Evolutionary conservation across 768 basidiomycete genomes (phyloP), one percentile per base, ranked within the genome.

Genomic region (Naematelia aurantialba): DNA sequence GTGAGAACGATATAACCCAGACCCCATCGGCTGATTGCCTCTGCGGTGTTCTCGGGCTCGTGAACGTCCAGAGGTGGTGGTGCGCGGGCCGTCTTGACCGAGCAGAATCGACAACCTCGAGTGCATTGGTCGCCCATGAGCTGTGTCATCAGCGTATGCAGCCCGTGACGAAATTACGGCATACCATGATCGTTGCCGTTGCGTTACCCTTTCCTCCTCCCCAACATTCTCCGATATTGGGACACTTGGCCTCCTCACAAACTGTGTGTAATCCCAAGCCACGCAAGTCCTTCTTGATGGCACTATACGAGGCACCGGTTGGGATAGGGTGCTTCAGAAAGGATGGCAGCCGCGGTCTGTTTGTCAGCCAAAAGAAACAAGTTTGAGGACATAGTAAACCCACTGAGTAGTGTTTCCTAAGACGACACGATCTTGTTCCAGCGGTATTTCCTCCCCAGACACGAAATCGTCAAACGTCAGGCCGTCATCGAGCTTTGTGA

Each of bases 221-320:
- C 96, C 96, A 99, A 71, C 96, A 99, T 72, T 98, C 94, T n/a
- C 94, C 96, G 56, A 99, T 97, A 71, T 99, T 99, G 0, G 96
- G 96, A 81, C 96, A 99, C 62, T 93, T 83, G 31, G 96, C 96
- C 76, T 99, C 96, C 78, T 99, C 96, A 71, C 96, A 99, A 1
- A 99, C 96, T 0, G 96, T 99, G 71, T 96, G 91, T 49, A 99
- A 80, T 5, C 84, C 84, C 1, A 99, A 83, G 1, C 93, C 94
- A 53, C 96, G 82, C 13, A 99, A 82, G 77, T 99, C 96, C 66
- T 87, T 89, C 83, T 94, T 97, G 64, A 99, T 97, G 71, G 85
- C 89, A 64, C 84, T 87, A 77, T 87, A 99, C 1, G 92, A 91
- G 11, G 81, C 81, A 27, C 91, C 89, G 0, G 88, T 89, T 0